phyloP scores from a whole-genome alignment of 2,329 filamentous ascomycete genomes.

The Coccinonectria pachysandricola region DNA sequence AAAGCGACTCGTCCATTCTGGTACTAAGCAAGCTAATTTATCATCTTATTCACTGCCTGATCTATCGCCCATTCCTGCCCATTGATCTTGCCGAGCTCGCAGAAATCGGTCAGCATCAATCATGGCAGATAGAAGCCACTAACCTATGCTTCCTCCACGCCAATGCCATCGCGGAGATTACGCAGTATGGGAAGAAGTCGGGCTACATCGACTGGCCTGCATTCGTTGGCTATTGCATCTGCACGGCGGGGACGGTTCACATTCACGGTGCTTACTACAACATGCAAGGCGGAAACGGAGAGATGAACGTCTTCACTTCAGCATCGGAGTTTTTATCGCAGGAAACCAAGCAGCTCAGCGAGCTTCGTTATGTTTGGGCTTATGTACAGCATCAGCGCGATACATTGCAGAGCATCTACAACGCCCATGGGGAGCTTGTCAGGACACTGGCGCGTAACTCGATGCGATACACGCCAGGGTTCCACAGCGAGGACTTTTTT shows the following conservation, averaged over 20 bases:
- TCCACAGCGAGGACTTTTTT: conserved; percentile 81
- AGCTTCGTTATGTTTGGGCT: conserved; percentile 66
- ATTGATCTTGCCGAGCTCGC: conserved; percentile 74
- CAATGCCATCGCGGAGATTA: conserved; percentile 75
- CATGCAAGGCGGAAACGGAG: conserved; percentile 35
- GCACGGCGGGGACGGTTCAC: conserved; percentile 78
- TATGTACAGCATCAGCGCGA: conserved; percentile 72
- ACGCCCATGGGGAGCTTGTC: conserved; percentile 71
- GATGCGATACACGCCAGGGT: conserved; percentile 66
- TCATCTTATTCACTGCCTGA: conserved; percentile 75
- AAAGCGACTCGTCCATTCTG: conserved; percentile 66
- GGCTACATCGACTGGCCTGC: conserved; percentile 74
- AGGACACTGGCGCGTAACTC: conserved; percentile 54
- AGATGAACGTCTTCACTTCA: conserved; percentile 52
- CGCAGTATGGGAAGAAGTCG: conserved; percentile 66
- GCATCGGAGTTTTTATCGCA: conserved; percentile 61
- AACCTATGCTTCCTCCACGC: conserved; percentile 80
- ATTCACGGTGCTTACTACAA: conserved; percentile 78
- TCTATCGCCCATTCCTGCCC: conserved; percentile 79
- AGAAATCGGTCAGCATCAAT: conserved; percentile 73
- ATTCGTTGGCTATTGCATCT: conserved; percentile 79
- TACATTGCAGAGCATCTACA: conserved; percentile 66
- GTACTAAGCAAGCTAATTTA: conserved; percentile 81
- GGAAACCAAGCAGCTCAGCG: conserved; percentile 70
- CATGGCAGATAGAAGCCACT: conserved; percentile 86